Percentiles rank a stretch among this genome's conserved stretches.
These are phyloP conservation scores for Populus tremula DNA, from an alignment of 345 rosid genomes.

Conservation along the genomic window DNA sequence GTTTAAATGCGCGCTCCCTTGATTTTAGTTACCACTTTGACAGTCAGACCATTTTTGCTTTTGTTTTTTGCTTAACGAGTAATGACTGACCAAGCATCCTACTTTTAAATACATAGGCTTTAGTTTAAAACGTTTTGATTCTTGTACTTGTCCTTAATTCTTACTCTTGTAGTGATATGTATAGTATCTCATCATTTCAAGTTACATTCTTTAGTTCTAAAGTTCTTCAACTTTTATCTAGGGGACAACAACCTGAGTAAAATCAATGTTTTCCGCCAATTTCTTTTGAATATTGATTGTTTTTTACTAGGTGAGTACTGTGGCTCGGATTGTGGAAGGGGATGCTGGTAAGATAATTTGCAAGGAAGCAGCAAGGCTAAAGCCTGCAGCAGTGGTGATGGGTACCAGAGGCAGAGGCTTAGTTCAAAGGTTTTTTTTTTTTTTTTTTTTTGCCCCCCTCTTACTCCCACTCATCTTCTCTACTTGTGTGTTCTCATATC, in stretches of 20 bases:
- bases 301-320: constrained; percentile 48
- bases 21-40: background rate
- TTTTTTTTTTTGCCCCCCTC: background rate
- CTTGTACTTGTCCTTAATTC: background rate
- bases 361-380: constrained; percentile 73
- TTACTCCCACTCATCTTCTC: background rate
- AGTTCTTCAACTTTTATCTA: background rate
- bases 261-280: background rate
- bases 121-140: background rate
- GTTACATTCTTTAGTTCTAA: background rate
- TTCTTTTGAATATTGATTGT: background rate
- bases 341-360: constrained; percentile 76
- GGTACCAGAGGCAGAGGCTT: constrained; percentile 87
- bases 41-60: background rate
- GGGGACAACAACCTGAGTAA: background rate
- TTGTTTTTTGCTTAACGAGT: too few species aligned
- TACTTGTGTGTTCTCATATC: background rate
- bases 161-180: background rate
- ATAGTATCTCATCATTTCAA: background rate
- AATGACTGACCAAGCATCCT: too few species aligned
- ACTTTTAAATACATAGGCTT: background rate
- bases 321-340: constrained; percentile 75
- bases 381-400: constrained; percentile 87
- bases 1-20: background rate
- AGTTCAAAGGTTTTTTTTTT: constrained; percentile 53